These are phyloP conservation scores for Leccinum subgranulosum DNA, from an alignment of 768 basidiomycete species.

Conservation along the genomic window DNA sequence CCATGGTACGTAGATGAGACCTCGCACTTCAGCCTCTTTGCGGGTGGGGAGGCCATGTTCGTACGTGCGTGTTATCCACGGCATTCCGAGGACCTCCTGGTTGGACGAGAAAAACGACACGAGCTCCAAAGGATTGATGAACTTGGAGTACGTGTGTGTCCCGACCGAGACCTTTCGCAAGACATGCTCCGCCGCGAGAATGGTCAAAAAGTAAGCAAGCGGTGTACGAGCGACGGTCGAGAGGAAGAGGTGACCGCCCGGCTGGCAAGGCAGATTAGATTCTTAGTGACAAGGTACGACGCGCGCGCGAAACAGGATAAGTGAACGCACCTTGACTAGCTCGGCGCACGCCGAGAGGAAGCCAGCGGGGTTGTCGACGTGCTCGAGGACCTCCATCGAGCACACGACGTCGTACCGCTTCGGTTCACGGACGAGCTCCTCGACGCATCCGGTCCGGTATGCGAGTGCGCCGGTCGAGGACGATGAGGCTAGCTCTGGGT, in stretches of 20 bases:
- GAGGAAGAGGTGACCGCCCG: slow-evolving; percentile 92
- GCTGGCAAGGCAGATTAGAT: slow-evolving; percentile 45
- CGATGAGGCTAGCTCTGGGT: slow-evolving; percentile 52
- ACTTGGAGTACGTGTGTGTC: slow-evolving; percentile 92
- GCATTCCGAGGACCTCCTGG: slow-evolving; percentile 21
- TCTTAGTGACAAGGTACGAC: too few relatives aligned
- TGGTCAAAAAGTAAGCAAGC: slow-evolving; percentile 65
- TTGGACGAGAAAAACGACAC: slow-evolving; percentile 64
- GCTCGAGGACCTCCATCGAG: slow-evolving; percentile 97
- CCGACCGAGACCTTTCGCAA: slow-evolving; percentile 77
- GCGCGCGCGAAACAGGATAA: neutral
- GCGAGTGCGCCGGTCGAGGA: slow-evolving; percentile 35
- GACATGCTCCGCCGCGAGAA: slow-evolving; percentile 78
- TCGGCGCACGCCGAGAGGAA: slow-evolving; percentile 82
- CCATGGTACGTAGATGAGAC: slow-evolving; percentile 74
- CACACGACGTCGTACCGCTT: slow-evolving; percentile 88
- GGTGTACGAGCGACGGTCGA: slow-evolving; percentile 92
- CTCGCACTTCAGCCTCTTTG: slow-evolving; percentile 75
- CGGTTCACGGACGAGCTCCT: slow-evolving; percentile 61
- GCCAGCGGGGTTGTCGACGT: slow-evolving; percentile 86
- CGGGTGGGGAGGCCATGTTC: slow-evolving; percentile 50
- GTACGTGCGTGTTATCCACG: slow-evolving; percentile 61
- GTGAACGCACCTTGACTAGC: slow-evolving; percentile 72
- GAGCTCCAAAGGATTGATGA: slow-evolving; percentile 82
- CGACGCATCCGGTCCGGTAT: slow-evolving; percentile 75